Percentiles rank a stretch among this genome's conserved stretches.
Evolutionary conservation across 306 rosid species (phyloP).

Genomic region (Delonix regia): DNA sequence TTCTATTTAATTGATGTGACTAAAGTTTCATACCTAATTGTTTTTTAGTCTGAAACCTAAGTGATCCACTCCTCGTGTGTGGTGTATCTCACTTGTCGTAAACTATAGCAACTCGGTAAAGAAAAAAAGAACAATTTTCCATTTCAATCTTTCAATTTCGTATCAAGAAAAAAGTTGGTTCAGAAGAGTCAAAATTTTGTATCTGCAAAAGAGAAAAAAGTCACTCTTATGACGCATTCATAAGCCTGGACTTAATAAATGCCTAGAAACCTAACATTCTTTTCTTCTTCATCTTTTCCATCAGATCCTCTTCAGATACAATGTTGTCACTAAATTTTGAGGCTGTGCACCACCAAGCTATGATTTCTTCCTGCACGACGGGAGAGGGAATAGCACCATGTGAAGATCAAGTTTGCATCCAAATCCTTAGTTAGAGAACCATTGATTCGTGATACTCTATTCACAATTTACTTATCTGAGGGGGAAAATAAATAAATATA

Average conservation of each 20-base stretch:
- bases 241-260: background rate
- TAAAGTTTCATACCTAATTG: too few species aligned
- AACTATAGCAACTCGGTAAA: background rate
- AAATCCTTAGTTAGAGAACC: background rate
- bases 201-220: too few species aligned
- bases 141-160: constrained; percentile 3
- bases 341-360: constrained; percentile 79
- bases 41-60: too few species aligned
- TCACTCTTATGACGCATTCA: too few species aligned
- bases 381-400: constrained; percentile 8
- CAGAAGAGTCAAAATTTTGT: background rate
- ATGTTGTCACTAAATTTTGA: constrained; percentile 48
- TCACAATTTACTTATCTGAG: background rate
- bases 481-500: too few species aligned
- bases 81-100: background rate
- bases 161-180: constrained; percentile 24
- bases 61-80: background rate
- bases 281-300: constrained; percentile 55
- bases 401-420: constrained; percentile 14
- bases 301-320: constrained; percentile 66
- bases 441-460: background rate
- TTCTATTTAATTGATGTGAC: too few species aligned
- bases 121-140: background rate
- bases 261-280: constrained; percentile 60
- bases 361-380: constrained; percentile 80